These are phyloP conservation scores for Fusarium proliferatum DNA, from an alignment of 2,329 filamentous ascomycete species.

Conservation along the genomic window DNA sequence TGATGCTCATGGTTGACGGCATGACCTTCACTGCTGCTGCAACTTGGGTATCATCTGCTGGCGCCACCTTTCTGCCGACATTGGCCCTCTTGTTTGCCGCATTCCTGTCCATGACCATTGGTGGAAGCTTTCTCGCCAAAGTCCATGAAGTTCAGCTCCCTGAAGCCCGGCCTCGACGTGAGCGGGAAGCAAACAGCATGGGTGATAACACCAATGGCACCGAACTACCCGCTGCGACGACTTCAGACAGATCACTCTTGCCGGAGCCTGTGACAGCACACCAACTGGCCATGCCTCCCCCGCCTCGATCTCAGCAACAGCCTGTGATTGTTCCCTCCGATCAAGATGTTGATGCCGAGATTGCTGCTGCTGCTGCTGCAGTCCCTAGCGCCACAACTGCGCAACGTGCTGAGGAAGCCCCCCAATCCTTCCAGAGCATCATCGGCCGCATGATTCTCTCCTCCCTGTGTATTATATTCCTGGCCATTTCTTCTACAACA, in stretches of 20 bases:
- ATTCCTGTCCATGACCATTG: conserved; percentile 68
- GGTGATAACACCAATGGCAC: conserved; percentile 33
- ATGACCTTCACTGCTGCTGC: conserved; percentile 67
- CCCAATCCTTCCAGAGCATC: conserved; percentile 64
- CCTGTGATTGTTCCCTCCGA: conserved; percentile 72
- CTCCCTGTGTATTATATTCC: conserved; percentile 66
- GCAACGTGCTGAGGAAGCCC: conserved; percentile 45
- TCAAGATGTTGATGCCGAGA: conserved; percentile 72
- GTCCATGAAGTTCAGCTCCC: conserved; percentile 68
- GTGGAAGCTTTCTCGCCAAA: conserved; percentile 67
- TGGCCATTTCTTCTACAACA: conserved; percentile 68
- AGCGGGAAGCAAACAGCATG: conserved; percentile 37
- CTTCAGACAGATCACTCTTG: conserved; percentile 48
- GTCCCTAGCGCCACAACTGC: conserved; percentile 45
- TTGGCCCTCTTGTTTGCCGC: conserved; percentile 62
- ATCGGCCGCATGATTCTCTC: conserved; percentile 68
- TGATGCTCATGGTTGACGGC: conserved; percentile 73
- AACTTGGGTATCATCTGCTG: conserved; percentile 66
- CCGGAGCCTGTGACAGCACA: conserved; percentile 56
- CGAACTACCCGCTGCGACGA: conserved; percentile 38
- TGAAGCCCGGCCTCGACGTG: conserved; percentile 65
- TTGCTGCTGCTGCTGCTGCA: conserved; percentile 54
- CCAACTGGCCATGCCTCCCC: conserved; percentile 31
- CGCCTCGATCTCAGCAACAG: conserved; percentile 36
- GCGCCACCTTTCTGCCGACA: conserved; percentile 66